Percentiles rank a stretch among this genome's conserved stretches.
These are phyloP conservation scores for Dothideomycetes sp. DNA, from an alignment of 2,329 filamentous ascomycete genomes.

Conservation along the genomic window DNA sequence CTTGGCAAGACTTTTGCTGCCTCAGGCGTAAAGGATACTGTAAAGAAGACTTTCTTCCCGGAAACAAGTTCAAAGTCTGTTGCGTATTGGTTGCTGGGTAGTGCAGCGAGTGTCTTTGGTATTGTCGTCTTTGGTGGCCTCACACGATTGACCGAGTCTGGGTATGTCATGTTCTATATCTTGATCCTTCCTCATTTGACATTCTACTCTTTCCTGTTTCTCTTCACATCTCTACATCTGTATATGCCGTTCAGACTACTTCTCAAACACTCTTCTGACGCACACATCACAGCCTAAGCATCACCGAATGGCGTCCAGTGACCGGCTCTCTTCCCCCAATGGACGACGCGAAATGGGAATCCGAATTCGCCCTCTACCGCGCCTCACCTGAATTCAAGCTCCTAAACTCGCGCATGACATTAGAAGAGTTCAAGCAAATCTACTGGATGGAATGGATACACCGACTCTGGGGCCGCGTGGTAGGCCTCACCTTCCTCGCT, in stretches of 20 bases:
- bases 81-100: slow-evolving; percentile 86
- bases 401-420: slow-evolving; percentile 84
- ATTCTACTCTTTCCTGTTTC: too few species aligned
- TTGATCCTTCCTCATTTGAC: too few species aligned
- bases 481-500: slow-evolving; percentile 80
- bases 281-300: slow-evolving; percentile 73
- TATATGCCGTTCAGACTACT: too few species aligned
- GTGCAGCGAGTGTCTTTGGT: slow-evolving; percentile 87
- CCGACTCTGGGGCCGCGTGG: slow-evolving; percentile 83
- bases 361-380: slow-evolving; percentile 86
- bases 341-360: slow-evolving; percentile 72
- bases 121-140: slow-evolving; percentile 93
- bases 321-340: slow-evolving; percentile 83
- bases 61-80: slow-evolving; percentile 63
- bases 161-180: too few species aligned
- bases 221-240: too few species aligned
- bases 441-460: slow-evolving; percentile 99
- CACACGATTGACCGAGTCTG: slow-evolving; percentile 89
- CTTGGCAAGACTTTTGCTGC: slow-evolving; percentile 19
- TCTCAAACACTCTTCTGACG: too few species aligned
- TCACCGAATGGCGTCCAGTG: slow-evolving; percentile 97
- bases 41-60: slow-evolving; percentile 30
- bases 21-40: slow-evolving; percentile 3
- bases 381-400: slow-evolving; percentile 85
- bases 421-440: slow-evolving; percentile 94